Evolutionary conservation across 352 stramenopile genomes (phyloP), one percentile per base, ranked within the genome.

Genomic region (Phytophthora pluvialis): DNA sequence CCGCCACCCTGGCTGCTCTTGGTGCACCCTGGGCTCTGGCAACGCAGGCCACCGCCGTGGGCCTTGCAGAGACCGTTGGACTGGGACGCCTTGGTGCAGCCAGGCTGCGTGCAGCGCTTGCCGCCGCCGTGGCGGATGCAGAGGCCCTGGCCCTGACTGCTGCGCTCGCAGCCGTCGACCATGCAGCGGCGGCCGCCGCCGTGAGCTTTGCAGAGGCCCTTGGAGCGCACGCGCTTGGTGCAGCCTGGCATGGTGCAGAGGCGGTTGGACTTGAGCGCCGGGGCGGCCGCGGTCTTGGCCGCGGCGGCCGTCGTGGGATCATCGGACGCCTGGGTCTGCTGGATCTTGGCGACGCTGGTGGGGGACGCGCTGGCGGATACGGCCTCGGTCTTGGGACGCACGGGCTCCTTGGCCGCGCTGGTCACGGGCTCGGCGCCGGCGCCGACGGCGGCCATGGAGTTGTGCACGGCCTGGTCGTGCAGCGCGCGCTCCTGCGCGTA

Each of bases 51-150:
- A 16, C 89, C 89, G 26, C 89, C 89, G 75, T 97, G 89, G 0
- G 82, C 81, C 53, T 94, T 94, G 75, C 89, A 97, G 4, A 95
- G 81, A 3, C 86, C 86, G 36, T 95, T 94, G 25, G 81, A 92
- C 75, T 94, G 85, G 8, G 81, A 89, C 2, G 81, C 80, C 69
- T 94, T 93, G 48, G 84, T 92, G 65, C 89, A 97, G 9, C 86
- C 88, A 1, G 73, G 42, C 58, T 93, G 77, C 28, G 81, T 91
- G 69, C 86, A 95, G 38, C 87, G 81, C 60, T 92, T 91, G 60
- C 88, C 88, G 16, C 88, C 88, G 12, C 88, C 86, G 60, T 96
- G 88, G 40, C 87, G 86, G 50, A 93, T 93, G 60, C 88, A 96
- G 1, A 91, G 68, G 0, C 87, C 87, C 62, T 94, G 84, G 48